Percentiles rank a stretch among this genome's conserved stretches.
Conservation (phyloP, 2,329 filamentous ascomycete genomes). For the Hypoxylon sp. region DNA sequence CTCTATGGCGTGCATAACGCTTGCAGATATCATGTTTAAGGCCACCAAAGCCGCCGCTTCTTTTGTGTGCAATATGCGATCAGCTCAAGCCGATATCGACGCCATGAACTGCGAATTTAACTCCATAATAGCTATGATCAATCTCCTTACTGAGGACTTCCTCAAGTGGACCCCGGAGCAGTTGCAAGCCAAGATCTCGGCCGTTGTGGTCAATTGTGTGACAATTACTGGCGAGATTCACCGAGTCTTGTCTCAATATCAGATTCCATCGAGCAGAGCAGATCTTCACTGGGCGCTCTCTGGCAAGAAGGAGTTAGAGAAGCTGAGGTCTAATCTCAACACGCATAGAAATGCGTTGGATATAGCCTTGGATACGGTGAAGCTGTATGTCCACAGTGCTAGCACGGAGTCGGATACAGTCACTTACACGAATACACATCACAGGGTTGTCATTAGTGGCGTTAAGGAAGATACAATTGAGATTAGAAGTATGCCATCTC, state of each 20-base stretch:
- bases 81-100: slow-evolving; percentile 8
- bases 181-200: neutral
- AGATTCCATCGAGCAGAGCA: neutral
- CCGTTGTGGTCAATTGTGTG: no score
- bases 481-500: neutral
- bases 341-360: slow-evolving; percentile 2
- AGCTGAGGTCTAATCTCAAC: slow-evolving; percentile 13
- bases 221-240: neutral
- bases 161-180: neutral
- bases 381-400: slow-evolving; percentile 6
- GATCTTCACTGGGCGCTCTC: neutral
- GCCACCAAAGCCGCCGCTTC: neutral
- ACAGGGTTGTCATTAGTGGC: neutral
- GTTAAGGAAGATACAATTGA: neutral
- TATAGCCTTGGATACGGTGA: slow-evolving; percentile 2
- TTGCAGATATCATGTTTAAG: slow-evolving; percentile 1
- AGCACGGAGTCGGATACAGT: no score
- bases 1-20: slow-evolving; percentile 12
- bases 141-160: slow-evolving; percentile 5
- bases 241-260: neutral
- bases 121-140: slow-evolving; percentile 2
- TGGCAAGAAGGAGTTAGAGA: slow-evolving; percentile 3
- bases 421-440: neutral
- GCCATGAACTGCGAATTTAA: slow-evolving; percentile 4
- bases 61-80: slow-evolving; percentile 7